A percentile compares a stretch with the other conserved stretches of the same genome.
Conservation (phyloP, 169 alveolate genomes). For the Plasmodium reichenowi region DNA sequence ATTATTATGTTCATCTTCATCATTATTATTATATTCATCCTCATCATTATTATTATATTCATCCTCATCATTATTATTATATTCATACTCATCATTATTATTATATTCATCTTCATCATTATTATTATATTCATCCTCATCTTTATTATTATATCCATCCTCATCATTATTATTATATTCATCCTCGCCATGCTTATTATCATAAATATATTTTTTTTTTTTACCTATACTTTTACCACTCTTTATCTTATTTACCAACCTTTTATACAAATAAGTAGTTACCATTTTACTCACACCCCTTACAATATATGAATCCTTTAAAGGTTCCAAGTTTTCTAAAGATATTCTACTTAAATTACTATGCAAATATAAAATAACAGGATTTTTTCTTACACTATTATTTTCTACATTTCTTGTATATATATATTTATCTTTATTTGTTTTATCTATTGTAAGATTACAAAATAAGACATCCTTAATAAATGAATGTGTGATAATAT, state of each 20-base stretch:
- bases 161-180: background rate
- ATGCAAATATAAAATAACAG: constrained; percentile 56
- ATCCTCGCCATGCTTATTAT: constrained; percentile 1
- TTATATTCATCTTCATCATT: background rate
- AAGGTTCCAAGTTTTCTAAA: constrained; percentile 69
- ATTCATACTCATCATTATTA: background rate
- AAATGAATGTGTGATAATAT: constrained; percentile 63
- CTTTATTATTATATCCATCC: background rate
- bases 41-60: background rate
- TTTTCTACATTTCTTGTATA: constrained; percentile 47
- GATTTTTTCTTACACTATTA: constrained; percentile 48
- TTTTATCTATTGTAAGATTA: constrained; percentile 15
- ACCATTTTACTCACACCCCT: constrained; percentile 57
- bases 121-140: background rate
- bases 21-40: background rate
- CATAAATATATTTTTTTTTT: too few relatives aligned
- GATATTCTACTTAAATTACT: constrained; percentile 65
- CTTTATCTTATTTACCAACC: constrained; percentile 33
- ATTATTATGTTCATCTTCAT: background rate
- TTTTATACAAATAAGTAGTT: constrained; percentile 52
- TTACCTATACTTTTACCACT: too few relatives aligned
- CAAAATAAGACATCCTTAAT: constrained; percentile 45
- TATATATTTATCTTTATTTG: constrained; percentile 38
- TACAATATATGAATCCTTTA: constrained; percentile 70
- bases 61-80: background rate